phyloP scores from a whole-genome alignment of 1,284 basidiomycete genomes.

The Meripilus lineatus region DNA sequence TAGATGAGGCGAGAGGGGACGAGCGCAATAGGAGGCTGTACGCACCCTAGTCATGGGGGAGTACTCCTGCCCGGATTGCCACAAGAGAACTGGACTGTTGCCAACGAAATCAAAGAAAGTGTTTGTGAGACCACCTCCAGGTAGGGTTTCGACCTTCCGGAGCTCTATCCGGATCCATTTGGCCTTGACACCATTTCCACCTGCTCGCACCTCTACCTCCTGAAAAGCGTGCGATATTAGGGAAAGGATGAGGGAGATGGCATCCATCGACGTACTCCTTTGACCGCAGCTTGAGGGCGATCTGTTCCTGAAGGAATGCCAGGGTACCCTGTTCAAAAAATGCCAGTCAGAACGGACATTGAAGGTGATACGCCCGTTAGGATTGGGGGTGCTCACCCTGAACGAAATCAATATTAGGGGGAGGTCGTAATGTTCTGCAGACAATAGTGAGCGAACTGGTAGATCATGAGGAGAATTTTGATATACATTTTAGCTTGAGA shows the following conservation, averaged over 20 bases:
- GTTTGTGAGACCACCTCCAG: conserved; percentile 61
- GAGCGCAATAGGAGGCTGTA: conserved; percentile 11
- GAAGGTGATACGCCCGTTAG: background rate
- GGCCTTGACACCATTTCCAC: conserved; percentile 73
- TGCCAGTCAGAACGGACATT: conserved; percentile 1
- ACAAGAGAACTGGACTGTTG: conserved; percentile 64
- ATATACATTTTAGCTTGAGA: conserved; percentile 52
- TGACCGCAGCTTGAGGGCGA: conserved; percentile 72
- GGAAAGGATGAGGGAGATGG: conserved; percentile 4
- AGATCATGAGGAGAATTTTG: background rate
- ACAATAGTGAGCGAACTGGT: background rate
- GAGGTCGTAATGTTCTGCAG: conserved; percentile 65
- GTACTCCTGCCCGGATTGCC: conserved; percentile 72
- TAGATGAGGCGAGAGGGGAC: conserved; percentile 1
- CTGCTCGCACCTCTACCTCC: conserved; percentile 81
- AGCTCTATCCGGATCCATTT: conserved; percentile 88
- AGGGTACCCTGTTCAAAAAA: conserved; percentile 56
- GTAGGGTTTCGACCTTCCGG: conserved; percentile 79
- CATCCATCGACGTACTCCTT: conserved; percentile 58
- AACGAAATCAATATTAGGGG: conserved; percentile 80
- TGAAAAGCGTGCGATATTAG: conserved; percentile 22
- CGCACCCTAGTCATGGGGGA: conserved; percentile 61
- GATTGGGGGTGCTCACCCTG: conserved; percentile 44
- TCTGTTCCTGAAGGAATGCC: conserved; percentile 73
- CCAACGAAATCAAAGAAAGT: conserved; percentile 72